Evolutionary conservation across 2,329 filamentous ascomycete species (phyloP), one percentile per base, ranked within the genome.

Genomic region (Clonostachys solani): DNA sequence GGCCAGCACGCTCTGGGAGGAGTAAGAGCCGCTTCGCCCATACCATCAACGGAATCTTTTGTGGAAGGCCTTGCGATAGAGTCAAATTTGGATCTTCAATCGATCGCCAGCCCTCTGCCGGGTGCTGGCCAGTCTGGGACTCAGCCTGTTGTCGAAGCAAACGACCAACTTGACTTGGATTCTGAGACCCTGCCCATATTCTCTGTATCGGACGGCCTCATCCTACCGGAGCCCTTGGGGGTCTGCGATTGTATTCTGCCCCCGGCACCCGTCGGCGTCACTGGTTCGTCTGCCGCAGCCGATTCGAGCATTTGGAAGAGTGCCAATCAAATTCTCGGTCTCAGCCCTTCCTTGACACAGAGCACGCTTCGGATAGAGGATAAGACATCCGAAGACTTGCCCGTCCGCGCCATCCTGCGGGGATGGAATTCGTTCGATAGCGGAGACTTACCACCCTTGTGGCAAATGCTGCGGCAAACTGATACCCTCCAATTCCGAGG

Each of bases 391-490:
- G 52, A 63, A 29, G 60, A 63, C 19, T 52, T 53, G 1, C 54
- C 60, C 1, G 40, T 63, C 2, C 49, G 60, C 10, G 60, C 51
- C 2, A 3, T 63, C 0, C 2, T 63, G 0, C 55, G 63, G 17
- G 60, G 60, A 5, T 62, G 60, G 60, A 52, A 61, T 16, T 57
- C 50, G n/a, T 48, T 60, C 5, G 58, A 62, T 10, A 46, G 51
- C 1, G 55, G 59, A 1, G 56, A 52, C 17, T 50, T 63, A 54
- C 58, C 59, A 2, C 44, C 47, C 1, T 52, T 56, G 6, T 63
- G 60, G 60, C 53, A 49, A 7, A 63, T 59, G 42, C 34, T 63
- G 4, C 55, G 57, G 6, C 45, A 45, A 6, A 46, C 56, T 0
- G 60, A 63, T 15, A 52, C 63, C 35, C 13, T 54, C 5, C 57